Evolutionary conservation across 1,284 basidiomycete species (phyloP).

Genomic region (Boletus semigastroideus): DNA sequence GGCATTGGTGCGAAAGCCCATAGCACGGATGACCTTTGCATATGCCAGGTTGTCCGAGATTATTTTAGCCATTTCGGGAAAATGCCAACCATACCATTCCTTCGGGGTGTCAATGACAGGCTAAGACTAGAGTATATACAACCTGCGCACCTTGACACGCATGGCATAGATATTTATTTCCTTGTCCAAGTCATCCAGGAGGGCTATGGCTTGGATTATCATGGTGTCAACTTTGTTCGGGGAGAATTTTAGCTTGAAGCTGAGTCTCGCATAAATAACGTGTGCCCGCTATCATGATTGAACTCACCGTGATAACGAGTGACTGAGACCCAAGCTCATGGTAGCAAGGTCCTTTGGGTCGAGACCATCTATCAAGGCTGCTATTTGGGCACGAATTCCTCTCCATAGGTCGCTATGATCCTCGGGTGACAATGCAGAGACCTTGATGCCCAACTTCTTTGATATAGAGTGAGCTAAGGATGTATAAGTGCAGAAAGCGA

Average conservation of each 20-base stretch:
- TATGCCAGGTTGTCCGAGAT: slow-evolving; percentile 97
- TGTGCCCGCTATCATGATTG: slow-evolving; percentile 4
- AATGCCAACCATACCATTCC: slow-evolving; percentile 99
- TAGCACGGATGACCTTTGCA: slow-evolving; percentile 85
- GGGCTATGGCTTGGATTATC: slow-evolving; percentile 98
- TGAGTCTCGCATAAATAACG: slow-evolving; percentile 33
- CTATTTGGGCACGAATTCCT: slow-evolving; percentile 90
- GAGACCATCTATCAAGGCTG: slow-evolving; percentile 83
- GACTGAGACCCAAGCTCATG: slow-evolving; percentile 96
- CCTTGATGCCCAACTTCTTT: slow-evolving; percentile 93
- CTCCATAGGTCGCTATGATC: slow-evolving; percentile 83
- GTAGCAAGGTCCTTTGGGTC: slow-evolving; percentile 96
- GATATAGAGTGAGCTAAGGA: slow-evolving; percentile 76
- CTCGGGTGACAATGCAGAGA: slow-evolving; percentile 49
- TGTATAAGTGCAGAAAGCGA: slow-evolving; percentile 6
- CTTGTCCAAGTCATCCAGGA: slow-evolving; percentile 98
- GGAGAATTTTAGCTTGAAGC: slow-evolving; percentile 99
- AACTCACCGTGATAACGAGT: slow-evolving; percentile 85
- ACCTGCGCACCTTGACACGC: slow-evolving; percentile 85
- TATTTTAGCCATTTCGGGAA: slow-evolving; percentile 99
- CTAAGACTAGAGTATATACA: not conserved
- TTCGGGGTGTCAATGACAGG: slow-evolving; percentile 33
- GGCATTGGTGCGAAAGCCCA: slow-evolving; percentile 97
- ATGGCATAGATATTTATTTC: slow-evolving; percentile 99
- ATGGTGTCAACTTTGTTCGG: slow-evolving; percentile 99